Percentiles rank a stretch among this genome's conserved stretches.
These are phyloP conservation scores for Coemansia sp. DNA, from an alignment of 192 early-diverging fungal genomes.

Conservation along the genomic window DNA sequence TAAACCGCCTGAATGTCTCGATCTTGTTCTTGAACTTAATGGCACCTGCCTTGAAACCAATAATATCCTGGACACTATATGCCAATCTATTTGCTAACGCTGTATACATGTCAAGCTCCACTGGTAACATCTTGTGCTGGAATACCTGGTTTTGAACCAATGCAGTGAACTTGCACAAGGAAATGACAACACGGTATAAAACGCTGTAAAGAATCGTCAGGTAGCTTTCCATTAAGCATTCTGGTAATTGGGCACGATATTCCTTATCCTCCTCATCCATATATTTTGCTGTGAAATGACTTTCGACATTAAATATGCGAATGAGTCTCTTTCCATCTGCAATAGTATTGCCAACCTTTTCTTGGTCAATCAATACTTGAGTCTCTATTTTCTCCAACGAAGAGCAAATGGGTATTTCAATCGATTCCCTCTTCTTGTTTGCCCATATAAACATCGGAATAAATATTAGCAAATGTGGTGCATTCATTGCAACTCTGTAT, in stretches of 20 bases:
- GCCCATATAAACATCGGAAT: slow-evolving; percentile 20
- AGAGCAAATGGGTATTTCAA: background rate
- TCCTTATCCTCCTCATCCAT: slow-evolving; percentile 60
- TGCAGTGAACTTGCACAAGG: background rate
- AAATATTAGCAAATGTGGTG: slow-evolving; percentile 20
- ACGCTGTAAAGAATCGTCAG: background rate
- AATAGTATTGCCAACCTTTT: slow-evolving; percentile 10
- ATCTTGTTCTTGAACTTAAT: background rate
- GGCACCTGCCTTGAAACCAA: background rate
- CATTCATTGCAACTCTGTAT: slow-evolving; percentile 16
- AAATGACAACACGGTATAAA: background rate
- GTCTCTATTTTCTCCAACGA: background rate
- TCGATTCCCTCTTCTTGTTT: background rate
- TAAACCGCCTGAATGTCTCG: background rate
- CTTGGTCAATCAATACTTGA: slow-evolving; percentile 1
- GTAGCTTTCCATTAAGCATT: background rate
- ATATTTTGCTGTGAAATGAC: slow-evolving; percentile 58
- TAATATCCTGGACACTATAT: background rate
- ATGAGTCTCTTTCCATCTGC: slow-evolving; percentile 65
- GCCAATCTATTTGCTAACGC: background rate
- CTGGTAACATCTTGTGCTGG: background rate
- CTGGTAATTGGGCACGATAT: slow-evolving; percentile 51
- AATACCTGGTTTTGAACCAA: background rate
- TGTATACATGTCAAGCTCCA: background rate
- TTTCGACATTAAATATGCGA: slow-evolving; percentile 60